phyloP scores from a whole-genome alignment of 2,329 filamentous ascomycete genomes.

The Byssochlamys sp. region DNA sequence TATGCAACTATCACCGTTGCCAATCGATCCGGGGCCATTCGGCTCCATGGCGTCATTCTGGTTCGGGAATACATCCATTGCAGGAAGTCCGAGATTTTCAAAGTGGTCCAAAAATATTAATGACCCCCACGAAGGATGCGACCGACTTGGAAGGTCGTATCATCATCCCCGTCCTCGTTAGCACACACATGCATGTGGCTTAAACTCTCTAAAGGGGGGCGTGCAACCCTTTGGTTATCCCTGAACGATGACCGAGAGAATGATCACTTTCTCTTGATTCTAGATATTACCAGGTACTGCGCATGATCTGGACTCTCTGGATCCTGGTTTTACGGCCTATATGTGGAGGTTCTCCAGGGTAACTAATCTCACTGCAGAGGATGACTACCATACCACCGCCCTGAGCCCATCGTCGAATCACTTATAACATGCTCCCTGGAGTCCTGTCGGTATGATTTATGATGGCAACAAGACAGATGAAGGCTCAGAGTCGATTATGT shows the following conservation, averaged over 20 bases:
- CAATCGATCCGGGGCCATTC: constrained; percentile 37
- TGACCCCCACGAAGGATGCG: constrained; percentile 19
- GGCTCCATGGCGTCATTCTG: constrained; percentile 39
- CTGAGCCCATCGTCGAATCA: constrained; percentile 34
- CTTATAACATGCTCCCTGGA: constrained; percentile 47
- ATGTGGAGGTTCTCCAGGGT: constrained; percentile 40
- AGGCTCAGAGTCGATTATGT: background rate
- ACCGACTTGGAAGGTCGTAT: constrained; percentile 33
- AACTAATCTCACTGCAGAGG: constrained; percentile 35
- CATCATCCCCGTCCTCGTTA: constrained; percentile 42
- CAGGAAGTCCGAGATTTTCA: constrained; percentile 25
- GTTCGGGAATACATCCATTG: constrained; percentile 32
- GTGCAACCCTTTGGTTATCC: background rate
- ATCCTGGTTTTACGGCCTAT: constrained; percentile 41
- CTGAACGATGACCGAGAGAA: background rate
- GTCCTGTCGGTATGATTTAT: constrained; percentile 32
- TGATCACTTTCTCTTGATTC: background rate
- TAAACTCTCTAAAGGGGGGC: constrained; percentile 36
- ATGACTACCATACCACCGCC: constrained; percentile 32
- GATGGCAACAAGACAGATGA: background rate
- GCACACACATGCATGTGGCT: constrained; percentile 43
- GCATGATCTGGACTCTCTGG: constrained; percentile 35
- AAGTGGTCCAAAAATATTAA: constrained; percentile 19
- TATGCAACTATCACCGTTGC: constrained; percentile 46
- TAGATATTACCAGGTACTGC: constrained; percentile 26